Evolutionary conservation across 805 yeast genomes (phyloP).

Genomic region (Saccharomycopsis fermentans): DNA sequence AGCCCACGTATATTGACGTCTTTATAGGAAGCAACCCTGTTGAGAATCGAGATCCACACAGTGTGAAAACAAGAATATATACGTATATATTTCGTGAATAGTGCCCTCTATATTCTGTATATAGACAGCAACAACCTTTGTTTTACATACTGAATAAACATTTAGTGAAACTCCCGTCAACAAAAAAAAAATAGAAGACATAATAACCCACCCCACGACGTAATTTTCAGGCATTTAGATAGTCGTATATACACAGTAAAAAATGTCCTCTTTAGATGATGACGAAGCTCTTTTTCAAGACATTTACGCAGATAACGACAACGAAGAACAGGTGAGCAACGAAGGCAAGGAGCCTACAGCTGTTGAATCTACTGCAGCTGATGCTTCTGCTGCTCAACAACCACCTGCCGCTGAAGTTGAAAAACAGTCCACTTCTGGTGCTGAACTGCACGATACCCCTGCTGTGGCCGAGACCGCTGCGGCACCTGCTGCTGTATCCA

Average conservation of each 20-base stretch:
- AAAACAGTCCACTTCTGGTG: background rate
- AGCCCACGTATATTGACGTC: too few relatives aligned
- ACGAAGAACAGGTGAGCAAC: slow-evolving; percentile 23
- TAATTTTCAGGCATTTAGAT: background rate
- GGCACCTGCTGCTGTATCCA: background rate
- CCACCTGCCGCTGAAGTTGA: slow-evolving; percentile 17
- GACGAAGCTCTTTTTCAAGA: slow-evolving; percentile 93
- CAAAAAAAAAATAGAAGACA: background rate
- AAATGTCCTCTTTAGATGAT: slow-evolving; percentile 66
- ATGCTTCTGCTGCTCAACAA: slow-evolving; percentile 18
- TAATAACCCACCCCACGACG: background rate
- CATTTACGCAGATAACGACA: slow-evolving; percentile 43
- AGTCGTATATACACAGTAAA: background rate
- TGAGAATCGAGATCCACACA: too few relatives aligned
- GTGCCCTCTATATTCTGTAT: too few relatives aligned
- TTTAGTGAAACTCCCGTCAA: background rate
- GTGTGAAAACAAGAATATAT: too few relatives aligned
- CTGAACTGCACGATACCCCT: background rate
- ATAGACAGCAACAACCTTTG: background rate
- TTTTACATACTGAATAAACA: background rate
- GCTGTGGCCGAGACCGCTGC: too few relatives aligned
- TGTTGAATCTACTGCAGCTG: slow-evolving; percentile 7
- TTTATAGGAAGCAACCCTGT: too few relatives aligned
- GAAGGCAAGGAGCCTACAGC: slow-evolving; percentile 19
- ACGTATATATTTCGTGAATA: too few relatives aligned